These are phyloP conservation scores for Trichomonas vaginalis DNA, from an alignment of 208 protist genomes.

Conservation along the genomic window DNA sequence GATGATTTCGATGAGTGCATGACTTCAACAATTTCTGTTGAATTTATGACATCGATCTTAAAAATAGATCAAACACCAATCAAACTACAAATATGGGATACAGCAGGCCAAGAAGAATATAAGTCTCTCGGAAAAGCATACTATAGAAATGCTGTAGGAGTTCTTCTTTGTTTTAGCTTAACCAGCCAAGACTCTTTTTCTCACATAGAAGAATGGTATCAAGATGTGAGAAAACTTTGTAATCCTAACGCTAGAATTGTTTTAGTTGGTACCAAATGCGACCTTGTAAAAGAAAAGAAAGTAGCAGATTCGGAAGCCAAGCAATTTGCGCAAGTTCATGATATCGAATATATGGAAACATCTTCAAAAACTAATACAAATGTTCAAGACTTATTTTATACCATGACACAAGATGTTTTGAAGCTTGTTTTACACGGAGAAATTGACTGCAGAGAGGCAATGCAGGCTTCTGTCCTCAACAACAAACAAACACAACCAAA, in stretches of 20 bases:
- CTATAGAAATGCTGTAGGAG: not conserved
- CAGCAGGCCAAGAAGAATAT: not conserved
- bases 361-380: conserved; percentile 1
- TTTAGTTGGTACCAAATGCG: conserved; percentile 6
- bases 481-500: not conserved
- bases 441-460: not conserved
- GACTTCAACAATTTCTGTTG: not conserved
- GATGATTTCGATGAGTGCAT: not conserved
- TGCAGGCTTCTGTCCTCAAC: not conserved
- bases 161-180: not conserved
- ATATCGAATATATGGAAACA: not conserved
- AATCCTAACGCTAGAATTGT: not conserved
- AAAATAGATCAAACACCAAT: not conserved
- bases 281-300: not conserved
- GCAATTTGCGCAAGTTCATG: not conserved
- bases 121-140: not conserved
- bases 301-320: not conserved
- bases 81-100: not conserved
- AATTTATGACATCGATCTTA: not conserved
- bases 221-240: not conserved
- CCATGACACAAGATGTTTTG: not conserved
- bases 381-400: not conserved
- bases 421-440: not conserved
- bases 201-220: not conserved
- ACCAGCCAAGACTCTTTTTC: not conserved